Conservation (phyloP, 306 rosid genomes). For the Castanea crenata region DNA sequence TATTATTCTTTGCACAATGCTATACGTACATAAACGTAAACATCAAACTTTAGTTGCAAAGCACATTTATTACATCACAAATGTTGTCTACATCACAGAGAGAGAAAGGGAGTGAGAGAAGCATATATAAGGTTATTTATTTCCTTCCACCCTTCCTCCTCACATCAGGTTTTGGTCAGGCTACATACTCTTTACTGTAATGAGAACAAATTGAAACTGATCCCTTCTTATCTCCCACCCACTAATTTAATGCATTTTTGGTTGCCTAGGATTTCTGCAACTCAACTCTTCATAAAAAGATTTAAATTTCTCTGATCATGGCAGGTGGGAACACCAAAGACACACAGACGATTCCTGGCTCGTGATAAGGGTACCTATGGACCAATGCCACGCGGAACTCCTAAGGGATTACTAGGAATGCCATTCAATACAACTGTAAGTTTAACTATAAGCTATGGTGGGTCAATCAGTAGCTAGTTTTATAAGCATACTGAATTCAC, state of each 20-base stretch:
- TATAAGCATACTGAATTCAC: conserved; percentile 14
- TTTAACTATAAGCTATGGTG: conserved; percentile 15
- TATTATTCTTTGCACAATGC: background rate
- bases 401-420: conserved; percentile 93
- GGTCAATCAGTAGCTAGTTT: conserved; percentile 14
- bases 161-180: background rate
- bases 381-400: conserved; percentile 85
- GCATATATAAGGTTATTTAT: background rate
- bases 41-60: background rate
- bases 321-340: conserved; percentile 96
- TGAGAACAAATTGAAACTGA: background rate
- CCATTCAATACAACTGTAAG: conserved; percentile 95
- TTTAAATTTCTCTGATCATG: conserved; percentile 14
- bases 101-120: background rate
- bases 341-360: conserved; percentile 84
- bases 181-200: background rate
- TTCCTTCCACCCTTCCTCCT: background rate
- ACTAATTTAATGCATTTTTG: background rate
- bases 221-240: background rate
- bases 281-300: background rate
- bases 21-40: background rate
- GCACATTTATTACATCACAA: background rate
- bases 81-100: background rate
- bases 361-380: conserved; percentile 88
- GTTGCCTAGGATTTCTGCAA: background rate